phyloP scores from a whole-genome alignment of 305 asterid species.

The Galium porrigens region DNA sequence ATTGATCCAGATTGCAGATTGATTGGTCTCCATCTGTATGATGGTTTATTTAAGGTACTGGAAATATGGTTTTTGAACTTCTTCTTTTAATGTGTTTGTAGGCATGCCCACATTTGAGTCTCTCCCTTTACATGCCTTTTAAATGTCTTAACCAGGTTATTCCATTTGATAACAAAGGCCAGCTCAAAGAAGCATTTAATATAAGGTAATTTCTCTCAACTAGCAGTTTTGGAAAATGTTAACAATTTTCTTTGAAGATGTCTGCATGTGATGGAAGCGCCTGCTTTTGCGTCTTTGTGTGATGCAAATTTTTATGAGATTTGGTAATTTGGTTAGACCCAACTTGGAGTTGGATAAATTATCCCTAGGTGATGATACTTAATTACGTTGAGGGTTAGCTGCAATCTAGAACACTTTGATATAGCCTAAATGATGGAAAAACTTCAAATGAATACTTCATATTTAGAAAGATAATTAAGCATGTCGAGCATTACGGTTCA shows the following conservation, averaged over 20 bases:
- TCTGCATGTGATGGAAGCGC: not conserved
- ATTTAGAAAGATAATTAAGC: not conserved
- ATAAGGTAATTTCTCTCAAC: conserved; percentile 26
- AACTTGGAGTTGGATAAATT: not conserved
- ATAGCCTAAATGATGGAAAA: not conserved
- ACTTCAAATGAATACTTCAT: not conserved
- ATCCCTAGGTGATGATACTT: not conserved
- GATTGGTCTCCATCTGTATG: conserved; percentile 92
- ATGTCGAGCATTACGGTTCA: not conserved
- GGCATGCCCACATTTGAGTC: conserved; percentile 1
- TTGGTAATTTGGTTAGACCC: not conserved
- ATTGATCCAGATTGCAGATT: conserved; percentile 77
- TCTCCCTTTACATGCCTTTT: conserved; percentile 14
- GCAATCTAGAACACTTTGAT: not conserved
- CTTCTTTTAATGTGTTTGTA: conserved; percentile 7
- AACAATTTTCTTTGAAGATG: not conserved
- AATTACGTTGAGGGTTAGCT: not conserved
- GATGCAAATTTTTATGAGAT: not conserved
- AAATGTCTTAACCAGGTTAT: conserved; percentile 42
- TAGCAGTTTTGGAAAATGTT: not conserved
- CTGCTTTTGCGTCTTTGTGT: not conserved
- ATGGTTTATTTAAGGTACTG: conserved; percentile 83
- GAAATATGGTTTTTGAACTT: conserved; percentile 6
- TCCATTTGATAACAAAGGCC: conserved; percentile 87
- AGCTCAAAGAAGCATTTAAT: conserved; percentile 84